phyloP scores from a whole-genome alignment of 768 basidiomycete species.

The Calocybe indica region DNA sequence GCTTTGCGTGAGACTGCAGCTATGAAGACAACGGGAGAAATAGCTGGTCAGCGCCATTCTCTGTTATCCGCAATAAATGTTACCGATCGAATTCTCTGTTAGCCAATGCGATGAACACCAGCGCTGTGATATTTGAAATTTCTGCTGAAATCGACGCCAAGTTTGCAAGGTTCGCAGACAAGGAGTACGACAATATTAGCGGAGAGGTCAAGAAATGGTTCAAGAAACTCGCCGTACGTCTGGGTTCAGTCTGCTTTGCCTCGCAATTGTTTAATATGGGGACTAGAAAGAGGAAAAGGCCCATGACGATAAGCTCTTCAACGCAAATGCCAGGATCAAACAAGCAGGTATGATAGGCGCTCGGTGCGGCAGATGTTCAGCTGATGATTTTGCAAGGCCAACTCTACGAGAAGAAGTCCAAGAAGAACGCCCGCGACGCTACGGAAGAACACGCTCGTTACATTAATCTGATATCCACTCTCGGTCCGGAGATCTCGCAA shows the following conservation, averaged over 20 bases:
- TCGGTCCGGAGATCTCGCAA: slow-evolving; percentile 76
- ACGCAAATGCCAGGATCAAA: slow-evolving; percentile 67
- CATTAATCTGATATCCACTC: slow-evolving; percentile 60
- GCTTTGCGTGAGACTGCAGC: slow-evolving; percentile 61
- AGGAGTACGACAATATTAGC: slow-evolving; percentile 61
- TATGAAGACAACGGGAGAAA: slow-evolving; percentile 52
- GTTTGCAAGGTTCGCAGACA: slow-evolving; percentile 70
- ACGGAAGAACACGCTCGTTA: slow-evolving; percentile 75
- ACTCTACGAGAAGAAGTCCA: slow-evolving; percentile 73
- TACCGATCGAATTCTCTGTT: slow-evolving; percentile 7
- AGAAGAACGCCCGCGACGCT: slow-evolving; percentile 62
- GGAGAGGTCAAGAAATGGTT: slow-evolving; percentile 80
- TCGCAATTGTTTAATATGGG: neutral
- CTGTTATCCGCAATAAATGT: neutral
- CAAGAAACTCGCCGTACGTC: slow-evolving; percentile 71
- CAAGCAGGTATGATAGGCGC: slow-evolving; percentile 50
- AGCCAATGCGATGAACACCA: slow-evolving; percentile 67
- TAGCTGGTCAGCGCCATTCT: slow-evolving; percentile 44
- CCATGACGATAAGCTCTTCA: slow-evolving; percentile 66
- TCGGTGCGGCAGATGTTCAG: neutral
- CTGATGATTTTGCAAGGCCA: slow-evolving; percentile 40
- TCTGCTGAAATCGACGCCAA: slow-evolving; percentile 67
- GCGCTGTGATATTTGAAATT: slow-evolving; percentile 62
- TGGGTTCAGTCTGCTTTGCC: neutral
- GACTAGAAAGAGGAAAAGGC: slow-evolving; percentile 75